phyloP scores from a whole-genome alignment of 2,329 filamentous ascomycete species.

The Hirsutella minnesotensis region DNA sequence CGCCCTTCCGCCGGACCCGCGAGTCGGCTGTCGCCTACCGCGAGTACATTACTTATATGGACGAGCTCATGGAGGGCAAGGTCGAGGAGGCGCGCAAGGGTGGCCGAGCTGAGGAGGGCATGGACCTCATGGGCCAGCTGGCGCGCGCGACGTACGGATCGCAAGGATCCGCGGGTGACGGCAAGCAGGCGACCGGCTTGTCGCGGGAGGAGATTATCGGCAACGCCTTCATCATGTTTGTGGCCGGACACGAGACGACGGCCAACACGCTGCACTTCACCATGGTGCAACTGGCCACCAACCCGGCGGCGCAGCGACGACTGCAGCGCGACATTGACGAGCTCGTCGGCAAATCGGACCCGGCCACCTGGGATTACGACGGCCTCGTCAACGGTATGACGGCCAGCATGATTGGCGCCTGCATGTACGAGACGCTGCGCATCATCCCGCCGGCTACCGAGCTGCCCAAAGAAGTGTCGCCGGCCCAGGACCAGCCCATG shows the following conservation, averaged over 20 bases:
- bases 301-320: conserved; percentile 48
- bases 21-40: conserved; percentile 40
- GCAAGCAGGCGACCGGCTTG: conserved; percentile 22
- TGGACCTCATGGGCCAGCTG: conserved; percentile 42
- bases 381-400: conserved; percentile 52
- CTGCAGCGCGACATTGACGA: conserved; percentile 59
- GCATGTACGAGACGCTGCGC: conserved; percentile 68
- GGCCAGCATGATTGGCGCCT: conserved; percentile 58
- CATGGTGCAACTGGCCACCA: conserved; percentile 54
- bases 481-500: conserved; percentile 41
- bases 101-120: conserved; percentile 28
- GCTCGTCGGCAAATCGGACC: conserved; percentile 46
- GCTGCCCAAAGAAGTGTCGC: conserved; percentile 55
- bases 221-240: conserved; percentile 56
- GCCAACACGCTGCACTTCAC: conserved; percentile 65
- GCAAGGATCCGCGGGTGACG: conserved; percentile 6
- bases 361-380: conserved; percentile 60
- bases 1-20: conserved; percentile 40
- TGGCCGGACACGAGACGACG: conserved; percentile 74
- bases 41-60: conserved; percentile 60
- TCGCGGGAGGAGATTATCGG: conserved; percentile 56
- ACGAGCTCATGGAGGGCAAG: conserved; percentile 55
- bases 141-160: conserved; percentile 15
- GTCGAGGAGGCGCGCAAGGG: conserved; percentile 25
- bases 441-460: conserved; percentile 58